Conservation (phyloP, 1,284 basidiomycete genomes). For the Ganoderma resinaceum region DNA sequence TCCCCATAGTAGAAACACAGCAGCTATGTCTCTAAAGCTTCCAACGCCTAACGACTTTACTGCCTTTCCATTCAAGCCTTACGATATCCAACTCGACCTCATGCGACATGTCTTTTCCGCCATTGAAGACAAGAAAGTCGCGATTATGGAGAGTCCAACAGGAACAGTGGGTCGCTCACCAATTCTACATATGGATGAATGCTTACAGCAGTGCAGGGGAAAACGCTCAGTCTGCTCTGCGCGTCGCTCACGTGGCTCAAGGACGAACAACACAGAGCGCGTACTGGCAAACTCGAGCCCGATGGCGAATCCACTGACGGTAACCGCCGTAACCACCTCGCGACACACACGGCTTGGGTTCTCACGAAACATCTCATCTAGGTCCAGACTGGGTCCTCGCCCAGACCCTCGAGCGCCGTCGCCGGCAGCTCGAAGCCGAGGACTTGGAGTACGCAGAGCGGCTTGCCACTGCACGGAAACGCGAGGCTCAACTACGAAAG, state of each 20-base stretch:
- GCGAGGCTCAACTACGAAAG: conserved; percentile 50
- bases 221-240: conserved; percentile 86
- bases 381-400: conserved; percentile 85
- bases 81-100: conserved; percentile 87
- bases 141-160: conserved; percentile 88
- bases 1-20: neutral
- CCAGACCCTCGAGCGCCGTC: conserved; percentile 72
- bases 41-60: conserved; percentile 71
- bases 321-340: conserved; percentile 31
- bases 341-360: no score
- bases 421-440: conserved; percentile 70
- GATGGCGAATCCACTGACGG: conserved; percentile 45
- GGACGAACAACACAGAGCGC: conserved; percentile 73
- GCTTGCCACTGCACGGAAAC: conserved; percentile 64
- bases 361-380: conserved; percentile 40
- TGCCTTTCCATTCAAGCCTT: conserved; percentile 87
- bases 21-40: conserved; percentile 52
- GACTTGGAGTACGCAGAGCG: conserved; percentile 69
- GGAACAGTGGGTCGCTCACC: conserved; percentile 64
- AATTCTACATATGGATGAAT: neutral
- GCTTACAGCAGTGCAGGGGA: conserved; percentile 59
- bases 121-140: conserved; percentile 79
- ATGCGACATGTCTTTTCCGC: conserved; percentile 89
- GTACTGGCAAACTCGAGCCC: conserved; percentile 62
- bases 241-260: conserved; percentile 83